Conservation (phyloP, 179 eudicot genomes). For the Amaranthus tricolor region DNA sequence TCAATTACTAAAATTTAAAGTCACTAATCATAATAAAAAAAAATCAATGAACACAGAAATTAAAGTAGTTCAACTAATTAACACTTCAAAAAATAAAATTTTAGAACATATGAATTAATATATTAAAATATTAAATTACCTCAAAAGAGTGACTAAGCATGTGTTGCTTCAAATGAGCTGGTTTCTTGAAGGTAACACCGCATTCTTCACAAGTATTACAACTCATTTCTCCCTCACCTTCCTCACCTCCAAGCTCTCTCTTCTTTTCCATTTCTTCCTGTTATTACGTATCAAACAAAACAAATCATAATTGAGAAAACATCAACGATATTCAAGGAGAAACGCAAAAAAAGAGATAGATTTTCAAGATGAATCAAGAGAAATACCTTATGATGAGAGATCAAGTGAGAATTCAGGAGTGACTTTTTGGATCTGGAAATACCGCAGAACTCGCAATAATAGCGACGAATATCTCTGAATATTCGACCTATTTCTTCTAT, state of each 20-base stretch:
- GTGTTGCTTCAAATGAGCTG: conserved; percentile 91
- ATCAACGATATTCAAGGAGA: not conserved
- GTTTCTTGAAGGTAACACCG: conserved; percentile 64
- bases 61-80: not conserved
- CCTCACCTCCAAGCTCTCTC: conserved; percentile 32
- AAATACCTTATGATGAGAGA: conserved; percentile 47
- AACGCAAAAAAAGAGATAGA: not conserved
- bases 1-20: too few relatives aligned
- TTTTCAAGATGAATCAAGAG: not conserved
- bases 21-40: too few relatives aligned
- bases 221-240: conserved; percentile 26
- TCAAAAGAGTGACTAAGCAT: conserved; percentile 78
- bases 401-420: conserved; percentile 42
- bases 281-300: not conserved
- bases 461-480: conserved; percentile 54
- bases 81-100: not conserved
- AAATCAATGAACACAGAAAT: not conserved
- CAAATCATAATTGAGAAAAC: not conserved
- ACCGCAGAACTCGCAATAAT: conserved; percentile 62
- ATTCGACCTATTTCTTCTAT: conserved; percentile 24
- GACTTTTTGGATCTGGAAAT: conserved; percentile 55
- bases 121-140: conserved; percentile 35
- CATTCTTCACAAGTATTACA: conserved; percentile 71
- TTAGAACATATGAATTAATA: not conserved
- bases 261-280: conserved; percentile 29